Conservation (phyloP, 305 asterid species). For the Solanum aculeatissimum region DNA sequence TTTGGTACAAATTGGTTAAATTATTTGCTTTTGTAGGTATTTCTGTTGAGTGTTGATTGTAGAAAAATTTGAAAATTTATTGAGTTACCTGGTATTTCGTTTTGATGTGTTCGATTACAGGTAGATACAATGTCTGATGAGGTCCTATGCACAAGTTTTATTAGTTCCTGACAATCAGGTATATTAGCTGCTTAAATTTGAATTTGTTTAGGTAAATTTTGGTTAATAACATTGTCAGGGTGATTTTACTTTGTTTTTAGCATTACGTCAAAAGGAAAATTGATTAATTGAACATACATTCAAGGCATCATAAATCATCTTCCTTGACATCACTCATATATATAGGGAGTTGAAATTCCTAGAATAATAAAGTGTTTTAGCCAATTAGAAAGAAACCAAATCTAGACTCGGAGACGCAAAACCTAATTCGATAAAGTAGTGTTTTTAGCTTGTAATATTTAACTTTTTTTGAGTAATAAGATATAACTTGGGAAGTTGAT, state of each 20-base stretch:
- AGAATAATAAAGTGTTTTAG: background rate
- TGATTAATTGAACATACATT: background rate
- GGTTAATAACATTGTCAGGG: background rate
- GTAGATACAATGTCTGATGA: conserved; percentile 84
- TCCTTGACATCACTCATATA: no score
- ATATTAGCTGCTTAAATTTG: background rate
- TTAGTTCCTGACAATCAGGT: conserved; percentile 78
- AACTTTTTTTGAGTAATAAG: background rate
- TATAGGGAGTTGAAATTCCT: background rate
- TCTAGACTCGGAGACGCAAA: background rate
- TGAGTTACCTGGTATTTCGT: background rate
- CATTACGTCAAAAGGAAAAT: background rate
- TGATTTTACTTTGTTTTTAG: background rate
- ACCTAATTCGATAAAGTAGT: background rate
- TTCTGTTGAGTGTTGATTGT: background rate
- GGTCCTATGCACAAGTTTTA: conserved; percentile 77
- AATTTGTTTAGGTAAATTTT: background rate
- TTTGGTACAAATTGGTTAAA: background rate
- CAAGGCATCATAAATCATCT: background rate
- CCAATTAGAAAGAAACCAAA: background rate
- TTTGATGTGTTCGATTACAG: conserved; percentile 1
- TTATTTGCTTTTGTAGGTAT: background rate
- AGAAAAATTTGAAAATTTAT: background rate
- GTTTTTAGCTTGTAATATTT: background rate
- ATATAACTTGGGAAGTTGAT: background rate